Evolutionary conservation across 768 basidiomycete species (phyloP), one percentile per base, ranked within the genome.

Genomic region (Ramaria sp.): DNA sequence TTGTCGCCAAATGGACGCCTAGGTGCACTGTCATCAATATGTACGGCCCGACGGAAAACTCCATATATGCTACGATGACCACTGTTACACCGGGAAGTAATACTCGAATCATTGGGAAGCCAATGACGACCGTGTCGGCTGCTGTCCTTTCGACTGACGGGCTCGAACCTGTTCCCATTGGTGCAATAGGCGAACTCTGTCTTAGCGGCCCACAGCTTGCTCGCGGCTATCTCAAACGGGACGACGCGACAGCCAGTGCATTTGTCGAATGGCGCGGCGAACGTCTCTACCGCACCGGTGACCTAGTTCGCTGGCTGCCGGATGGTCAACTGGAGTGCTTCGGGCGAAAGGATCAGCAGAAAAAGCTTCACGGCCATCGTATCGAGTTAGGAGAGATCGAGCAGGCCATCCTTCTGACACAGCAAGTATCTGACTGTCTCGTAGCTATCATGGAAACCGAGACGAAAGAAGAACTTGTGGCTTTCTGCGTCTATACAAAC

Each of bases 191-290:
- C 3, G 44, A 34, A 45, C 37, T 64, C 24, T 63, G 54, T 44
- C 59, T 64, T 32, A 61, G 63, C 24, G 63, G 63, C 1, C 56
- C 60, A 12, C 63, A 64, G 53, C 55, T 64, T 15, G 57, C 63
- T 3, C 53, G 61, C n/a, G 44, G 44, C 24, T 45, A 45, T 45
- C 44, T 45, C 16, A 30, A 30, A 15, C 6, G 24, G 15, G 24
- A 24, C 44, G 44, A 45, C 10, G 15, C 15, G 15, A 45, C 44
- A 15, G 15, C 44, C 4, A 45, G 16, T 13, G 44, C 28, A 1
- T 69, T 69, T 61, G 53, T 67, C 8, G 69, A 45, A 15, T 24
- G 28, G 24, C 44, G 10, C 5, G 44, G 44, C 20, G 12, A 24
- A 4, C 24, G 9, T 3, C 15, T 45, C 5, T 45, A 34, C 32